Evolutionary conservation across 768 basidiomycete species (phyloP), one percentile per base, ranked within the genome.

Genomic region (Kwoniella dendrophila): DNA sequence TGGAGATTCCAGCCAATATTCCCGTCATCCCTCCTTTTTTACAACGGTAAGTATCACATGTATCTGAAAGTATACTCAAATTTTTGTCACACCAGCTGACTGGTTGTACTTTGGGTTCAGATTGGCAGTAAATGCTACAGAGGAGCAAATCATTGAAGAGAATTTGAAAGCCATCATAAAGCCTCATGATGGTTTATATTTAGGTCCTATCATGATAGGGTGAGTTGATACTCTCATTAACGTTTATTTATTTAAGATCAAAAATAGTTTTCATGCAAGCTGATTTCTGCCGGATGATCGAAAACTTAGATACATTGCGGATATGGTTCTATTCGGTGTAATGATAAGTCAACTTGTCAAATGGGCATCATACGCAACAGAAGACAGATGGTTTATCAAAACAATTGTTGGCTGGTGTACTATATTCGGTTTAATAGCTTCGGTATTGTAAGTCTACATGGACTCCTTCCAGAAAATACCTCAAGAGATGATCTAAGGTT

Each of bases 341-440:
- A 49, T 59, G 47, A 29, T 45, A 12, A 7, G 22, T 7, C 58
- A 59, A 18, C 4, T 59, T 2, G 20, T 36, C 1, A 41, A 49
- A 27, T 59, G 58, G 58, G 22, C 22, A 1, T 26, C 58, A 24
- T 59, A 38, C 34, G 36, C 58, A 0, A 27, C 20, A 24, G 48
- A 51, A 41, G 58, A 59, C 32, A 32, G 58, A 22, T 50, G 47
- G 47, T 45, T 59, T 27, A 59, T 59, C 36, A 49, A 43, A n/a
- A 51, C 38, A 12, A 27, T 41, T 24, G 48, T 59, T 14, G 54
- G 38, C 2, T 55, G 54, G 40, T 55, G 54, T 44, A 29, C 40
- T 12, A 8, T 55, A 3, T 55, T 55, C 22, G 54, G 54, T 22
- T n/a, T 41, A 7, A 55, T 55, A 2, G 41, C 40, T 14, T 55